phyloP scores from a whole-genome alignment of 2,329 filamentous ascomycete species.

The Fusarium humuli region DNA sequence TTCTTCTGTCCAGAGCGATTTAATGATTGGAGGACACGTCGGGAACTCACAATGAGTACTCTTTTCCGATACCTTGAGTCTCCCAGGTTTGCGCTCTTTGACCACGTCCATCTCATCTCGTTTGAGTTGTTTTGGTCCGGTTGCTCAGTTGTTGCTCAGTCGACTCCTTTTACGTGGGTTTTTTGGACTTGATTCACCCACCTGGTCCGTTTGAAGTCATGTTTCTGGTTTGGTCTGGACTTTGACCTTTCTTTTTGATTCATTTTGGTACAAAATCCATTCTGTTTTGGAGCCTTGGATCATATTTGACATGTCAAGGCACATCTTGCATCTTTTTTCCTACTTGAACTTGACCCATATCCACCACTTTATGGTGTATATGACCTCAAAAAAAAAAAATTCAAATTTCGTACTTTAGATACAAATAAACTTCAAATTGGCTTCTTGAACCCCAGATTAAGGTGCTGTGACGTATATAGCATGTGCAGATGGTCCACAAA shows the following conservation, averaged over 20 bases:
- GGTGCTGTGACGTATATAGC: slow-evolving; percentile 35
- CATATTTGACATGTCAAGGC: not conserved
- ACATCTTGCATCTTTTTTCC: slow-evolving; percentile 6
- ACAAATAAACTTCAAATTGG: slow-evolving; percentile 16
- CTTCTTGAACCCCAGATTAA: slow-evolving; percentile 26
- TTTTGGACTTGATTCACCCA: not conserved
- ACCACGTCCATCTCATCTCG: slow-evolving; percentile 10
- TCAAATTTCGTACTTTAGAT: slow-evolving; percentile 4
- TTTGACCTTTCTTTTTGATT: not conserved
- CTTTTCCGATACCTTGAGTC: slow-evolving; percentile 23
- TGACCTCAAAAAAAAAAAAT: too few relatives aligned
- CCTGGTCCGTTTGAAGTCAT: slow-evolving; percentile 2
- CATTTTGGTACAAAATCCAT: not conserved
- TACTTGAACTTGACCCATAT: not conserved
- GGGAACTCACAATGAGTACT: slow-evolving; percentile 5
- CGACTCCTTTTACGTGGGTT: slow-evolving; percentile 15
- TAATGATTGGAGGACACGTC: slow-evolving; percentile 31
- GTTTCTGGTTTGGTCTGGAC: not conserved
- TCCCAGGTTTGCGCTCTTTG: slow-evolving; percentile 16
- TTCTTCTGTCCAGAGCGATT: slow-evolving; percentile 12
- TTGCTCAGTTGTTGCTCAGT: slow-evolving; percentile 30
- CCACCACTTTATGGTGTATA: not conserved
- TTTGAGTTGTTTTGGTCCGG: slow-evolving; percentile 13
- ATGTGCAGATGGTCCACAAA: slow-evolving; percentile 41
- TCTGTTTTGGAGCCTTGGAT: slow-evolving; percentile 11